Percentiles rank a stretch among this genome's conserved stretches.
Evolutionary conservation across 331 rosid genomes (phyloP).

Genomic region (Erythrophleum ivorense): DNA sequence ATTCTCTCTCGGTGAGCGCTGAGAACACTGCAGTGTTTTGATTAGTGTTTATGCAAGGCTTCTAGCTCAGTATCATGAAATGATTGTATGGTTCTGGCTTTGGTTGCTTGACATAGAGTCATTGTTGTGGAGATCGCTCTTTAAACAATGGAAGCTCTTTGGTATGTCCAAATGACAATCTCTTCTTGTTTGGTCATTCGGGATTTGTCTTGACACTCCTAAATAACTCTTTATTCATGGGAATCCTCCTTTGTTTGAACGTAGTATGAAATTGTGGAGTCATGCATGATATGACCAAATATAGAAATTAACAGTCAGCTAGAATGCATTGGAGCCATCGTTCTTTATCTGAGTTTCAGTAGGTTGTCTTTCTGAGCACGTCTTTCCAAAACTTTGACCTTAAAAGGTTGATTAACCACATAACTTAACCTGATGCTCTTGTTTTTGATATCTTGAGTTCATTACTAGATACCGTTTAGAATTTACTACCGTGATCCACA

Average conservation of each 20-base stretch:
- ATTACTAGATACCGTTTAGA: neutral
- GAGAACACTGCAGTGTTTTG: neutral
- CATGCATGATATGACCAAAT: neutral
- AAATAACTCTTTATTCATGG: neutral
- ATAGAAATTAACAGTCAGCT: neutral
- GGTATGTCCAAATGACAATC: neutral
- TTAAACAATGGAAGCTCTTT: neutral
- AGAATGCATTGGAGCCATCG: neutral
- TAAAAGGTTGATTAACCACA: neutral
- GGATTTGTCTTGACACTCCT: neutral
- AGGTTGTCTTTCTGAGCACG: neutral
- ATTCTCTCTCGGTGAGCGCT: neutral
- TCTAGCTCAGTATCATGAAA: neutral
- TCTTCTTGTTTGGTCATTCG: neutral
- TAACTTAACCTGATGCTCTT: neutral
- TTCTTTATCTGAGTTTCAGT: conserved; percentile 1
- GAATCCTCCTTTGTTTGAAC: neutral
- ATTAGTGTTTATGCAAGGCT: neutral
- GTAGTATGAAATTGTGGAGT: neutral
- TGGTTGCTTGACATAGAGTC: neutral
- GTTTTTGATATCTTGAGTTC: neutral
- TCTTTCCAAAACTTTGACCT: neutral
- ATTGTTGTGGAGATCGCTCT: neutral
- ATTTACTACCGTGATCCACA: neutral
- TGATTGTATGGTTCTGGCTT: neutral